Base-by-base conservation (phyloP, 352 stramenopile genomes). In the Globisporangium mamillatum region DNA sequence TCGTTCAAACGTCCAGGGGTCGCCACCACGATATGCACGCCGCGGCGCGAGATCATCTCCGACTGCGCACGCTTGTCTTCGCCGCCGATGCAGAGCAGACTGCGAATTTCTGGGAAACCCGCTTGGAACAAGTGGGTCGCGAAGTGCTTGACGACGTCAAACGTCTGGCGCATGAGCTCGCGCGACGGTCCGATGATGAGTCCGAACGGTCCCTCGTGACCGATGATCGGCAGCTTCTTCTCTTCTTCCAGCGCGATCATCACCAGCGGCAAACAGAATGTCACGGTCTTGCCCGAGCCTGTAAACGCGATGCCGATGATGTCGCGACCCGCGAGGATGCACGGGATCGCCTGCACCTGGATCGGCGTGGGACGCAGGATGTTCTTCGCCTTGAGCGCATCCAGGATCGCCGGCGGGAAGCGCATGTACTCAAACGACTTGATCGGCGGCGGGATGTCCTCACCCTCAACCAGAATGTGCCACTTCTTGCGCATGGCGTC, bases 261-360 rank as follows among this genome's bases (percentile, higher is more conserved):
- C 48, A 99, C 91, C 16, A 99, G 76, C 41, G 98, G 98, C 48
- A 99, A 75, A 18, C 86, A 97, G 81, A 99, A 99, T 12, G 96
- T 98, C 36, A 99, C 84, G 0, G 97, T 99, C 79, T 99, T 99
- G n/a, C 98, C 98, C 1, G 85, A 98, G 4, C 98, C 98, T 4
- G 98, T 99, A 76, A 99, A 99, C 9, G 97, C 97, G 72, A 99
- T 99, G 59, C 98, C 98, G 54, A 99, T 98, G 81, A 99, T 97
- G 77, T 99, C 97, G 46, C 97, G 88, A 20, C 96, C 96, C 1
- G 95, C 90, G 34, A 99, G 85, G 58, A 98, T 98, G 38, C 98
- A 98, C 24, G 98, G 96, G 22, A 99, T 89, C 52, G 97, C 98
- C 72, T 99, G 98, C 70, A 99, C 97, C 83, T 99, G 98, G 78